A percentile compares a stretch with the other conserved stretches of the same genome.
phyloP scores from a whole-genome alignment of 1,284 basidiomycete genomes.

The Ganoderma sp. region DNA sequence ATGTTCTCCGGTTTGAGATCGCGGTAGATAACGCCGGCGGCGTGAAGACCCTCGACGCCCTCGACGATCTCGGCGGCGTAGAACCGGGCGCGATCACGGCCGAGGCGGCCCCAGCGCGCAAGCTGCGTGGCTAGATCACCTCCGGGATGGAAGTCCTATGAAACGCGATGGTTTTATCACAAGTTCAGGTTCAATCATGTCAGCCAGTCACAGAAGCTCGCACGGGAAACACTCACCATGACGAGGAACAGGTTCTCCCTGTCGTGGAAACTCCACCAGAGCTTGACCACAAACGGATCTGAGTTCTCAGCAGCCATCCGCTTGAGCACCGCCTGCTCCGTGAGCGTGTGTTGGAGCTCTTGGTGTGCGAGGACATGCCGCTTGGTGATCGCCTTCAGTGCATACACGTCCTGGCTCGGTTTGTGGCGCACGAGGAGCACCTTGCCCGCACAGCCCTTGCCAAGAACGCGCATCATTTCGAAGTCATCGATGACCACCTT shows the following conservation, averaged over 20 bases:
- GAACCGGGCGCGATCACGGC: slow-evolving; percentile 91
- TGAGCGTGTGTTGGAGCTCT: slow-evolving; percentile 93
- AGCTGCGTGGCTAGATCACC: slow-evolving; percentile 97
- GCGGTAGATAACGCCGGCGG: slow-evolving; percentile 86
- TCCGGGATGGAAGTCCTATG: slow-evolving; percentile 91
- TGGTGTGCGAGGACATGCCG: slow-evolving; percentile 94
- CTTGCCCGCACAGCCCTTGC: slow-evolving; percentile 96
- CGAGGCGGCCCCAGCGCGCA: slow-evolving; percentile 91
- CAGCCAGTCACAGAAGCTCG: not conserved
- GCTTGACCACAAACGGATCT: slow-evolving; percentile 92
- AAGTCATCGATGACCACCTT: slow-evolving; percentile 89
- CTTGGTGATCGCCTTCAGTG: slow-evolving; percentile 97
- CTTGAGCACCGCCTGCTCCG: slow-evolving; percentile 92
- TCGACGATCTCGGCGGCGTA: slow-evolving; percentile 97
- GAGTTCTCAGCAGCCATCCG: slow-evolving; percentile 81
- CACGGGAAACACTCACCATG: slow-evolving; percentile 58
- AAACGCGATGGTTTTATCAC: slow-evolving; percentile 27
- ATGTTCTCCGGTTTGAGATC: slow-evolving; percentile 96
- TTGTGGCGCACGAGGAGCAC: slow-evolving; percentile 87
- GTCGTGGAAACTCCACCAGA: slow-evolving; percentile 97
- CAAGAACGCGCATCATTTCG: slow-evolving; percentile 94
- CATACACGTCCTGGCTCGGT: slow-evolving; percentile 74
- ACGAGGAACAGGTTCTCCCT: slow-evolving; percentile 92
- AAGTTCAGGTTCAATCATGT: not conserved
- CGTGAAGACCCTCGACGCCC: slow-evolving; percentile 90